Evolutionary conservation across 129 eudicot species (phyloP), one percentile per base, ranked within the genome.

Genomic region (Artemisia annua): DNA sequence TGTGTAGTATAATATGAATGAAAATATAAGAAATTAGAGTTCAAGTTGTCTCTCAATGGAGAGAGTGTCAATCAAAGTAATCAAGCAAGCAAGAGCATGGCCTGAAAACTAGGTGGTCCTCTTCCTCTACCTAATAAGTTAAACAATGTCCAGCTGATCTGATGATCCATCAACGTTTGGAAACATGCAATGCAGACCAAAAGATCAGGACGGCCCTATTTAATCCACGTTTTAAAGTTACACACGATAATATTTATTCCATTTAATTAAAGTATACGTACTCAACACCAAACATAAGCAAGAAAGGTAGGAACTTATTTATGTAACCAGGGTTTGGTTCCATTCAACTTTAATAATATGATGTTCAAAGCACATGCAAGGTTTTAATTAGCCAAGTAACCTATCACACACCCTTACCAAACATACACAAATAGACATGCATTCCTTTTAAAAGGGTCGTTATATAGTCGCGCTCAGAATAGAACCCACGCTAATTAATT

Each of bases 61-160:
- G 74, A 50, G 75, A 35, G 62, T 80, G 70, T 76, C 73, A 68
- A 75, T 63, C 81, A 76, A 76, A 76, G 77, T 81, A 76, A 80
- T 80, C 78, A 74, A 72, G 78, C 78, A 79, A 39, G 78, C 64
- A 56, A 44, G 46, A 14, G 66, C 46, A 80, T 80, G 84, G 84
- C 81, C 84, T 81, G 77, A 81, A 69, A 81, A 75, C 84, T 75
- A 81, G 78, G 84, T 81, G 84, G 84, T 81, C 84, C 81, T 75
- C 69, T 70, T 63, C 72, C 69, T 39, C 77, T 81, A 70, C 75
- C 78, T 69, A 75, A 81, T 78, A 78, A 78, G 82, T 78, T 78
- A 78, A 78, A 72, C 77, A 70, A 63, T 81, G 81, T 81, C 84
- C 74, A 66, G 68, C 46, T 39, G 69, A 78, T 78, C 46, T 39